Evolutionary conservation across 768 basidiomycete species (phyloP).

Genomic region (Lactarius trivialis): DNA sequence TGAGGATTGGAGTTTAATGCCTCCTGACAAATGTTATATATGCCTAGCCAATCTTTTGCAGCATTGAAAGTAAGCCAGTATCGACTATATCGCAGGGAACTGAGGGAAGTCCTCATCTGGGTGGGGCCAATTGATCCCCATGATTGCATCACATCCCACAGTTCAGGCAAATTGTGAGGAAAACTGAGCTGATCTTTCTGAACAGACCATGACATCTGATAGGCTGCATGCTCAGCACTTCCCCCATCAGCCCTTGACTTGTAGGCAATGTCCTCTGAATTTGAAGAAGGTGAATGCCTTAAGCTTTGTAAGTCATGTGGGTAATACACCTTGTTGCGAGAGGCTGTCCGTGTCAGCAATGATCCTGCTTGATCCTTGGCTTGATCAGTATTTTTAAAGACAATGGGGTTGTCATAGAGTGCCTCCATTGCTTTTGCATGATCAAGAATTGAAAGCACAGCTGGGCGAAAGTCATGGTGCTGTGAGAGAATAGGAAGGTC

Average conservation of each 20-base stretch:
- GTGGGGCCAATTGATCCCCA: constrained; percentile 6
- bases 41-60: constrained; percentile 1
- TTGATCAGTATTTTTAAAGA: no score
- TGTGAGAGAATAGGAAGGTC: constrained; percentile 4
- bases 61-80: constrained; percentile 9
- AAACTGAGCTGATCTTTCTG: background rate
- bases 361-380: no score
- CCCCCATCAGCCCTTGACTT: background rate
- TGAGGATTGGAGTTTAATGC: background rate
- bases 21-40: constrained; percentile 6
- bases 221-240: background rate
- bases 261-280: constrained; percentile 28
- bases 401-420: background rate
- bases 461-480: constrained; percentile 4
- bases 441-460: background rate
- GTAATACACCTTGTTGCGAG: constrained; percentile 1
- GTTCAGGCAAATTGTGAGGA: background rate
- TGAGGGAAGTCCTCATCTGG: background rate
- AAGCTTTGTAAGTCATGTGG: background rate
- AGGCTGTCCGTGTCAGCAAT: background rate
- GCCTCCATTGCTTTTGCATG: constrained; percentile 1
- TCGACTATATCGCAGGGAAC: background rate
- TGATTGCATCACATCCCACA: background rate
- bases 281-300: background rate
- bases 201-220: constrained; percentile 3